A percentile compares a stretch with the other conserved stretches of the same genome.
These are phyloP conservation scores for Epichloe glyceriae DNA, from an alignment of 2,329 filamentous ascomycete genomes.

Conservation along the genomic window DNA sequence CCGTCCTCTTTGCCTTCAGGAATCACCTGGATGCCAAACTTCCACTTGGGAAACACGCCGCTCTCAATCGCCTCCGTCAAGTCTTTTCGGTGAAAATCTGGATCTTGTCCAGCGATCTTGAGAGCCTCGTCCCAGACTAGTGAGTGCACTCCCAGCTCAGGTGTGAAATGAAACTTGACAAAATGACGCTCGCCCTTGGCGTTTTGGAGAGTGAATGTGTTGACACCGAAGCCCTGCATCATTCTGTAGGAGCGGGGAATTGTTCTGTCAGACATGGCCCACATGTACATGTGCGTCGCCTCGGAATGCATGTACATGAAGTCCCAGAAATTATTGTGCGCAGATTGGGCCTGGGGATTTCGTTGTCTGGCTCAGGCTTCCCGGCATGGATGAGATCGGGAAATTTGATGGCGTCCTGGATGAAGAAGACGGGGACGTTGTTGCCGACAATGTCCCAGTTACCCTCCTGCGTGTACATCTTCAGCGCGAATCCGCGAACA, in stretches of 20 bases:
- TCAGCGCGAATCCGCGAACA: constrained; percentile 63
- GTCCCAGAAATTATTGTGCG: constrained; percentile 70
- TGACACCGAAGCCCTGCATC: constrained; percentile 81
- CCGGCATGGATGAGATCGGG: constrained; percentile 50
- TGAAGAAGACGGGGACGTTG: constrained; percentile 8
- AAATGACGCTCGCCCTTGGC: constrained; percentile 55
- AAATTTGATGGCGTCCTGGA: constrained; percentile 64
- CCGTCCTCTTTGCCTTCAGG: constrained; percentile 58
- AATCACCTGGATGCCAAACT: constrained; percentile 69
- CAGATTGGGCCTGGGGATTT: constrained; percentile 56
- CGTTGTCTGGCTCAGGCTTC: constrained; percentile 43
- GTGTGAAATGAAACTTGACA: constrained; percentile 68
- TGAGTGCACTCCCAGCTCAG: constrained; percentile 62
- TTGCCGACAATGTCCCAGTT: constrained; percentile 8
- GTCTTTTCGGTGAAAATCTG: constrained; percentile 73
- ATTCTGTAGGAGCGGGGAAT: constrained; percentile 67
- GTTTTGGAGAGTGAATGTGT: constrained; percentile 61
- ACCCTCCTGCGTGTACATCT: constrained; percentile 49
- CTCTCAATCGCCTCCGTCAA: constrained; percentile 61
- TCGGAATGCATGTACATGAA: constrained; percentile 52
- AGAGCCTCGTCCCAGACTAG: constrained; percentile 70
- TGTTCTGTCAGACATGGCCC: constrained; percentile 61
- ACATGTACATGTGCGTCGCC: constrained; percentile 67
- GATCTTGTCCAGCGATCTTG: constrained; percentile 61
- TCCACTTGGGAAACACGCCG: constrained; percentile 62